Base-by-base conservation (phyloP, 805 yeast species). In the Candida silvatica region DNA sequence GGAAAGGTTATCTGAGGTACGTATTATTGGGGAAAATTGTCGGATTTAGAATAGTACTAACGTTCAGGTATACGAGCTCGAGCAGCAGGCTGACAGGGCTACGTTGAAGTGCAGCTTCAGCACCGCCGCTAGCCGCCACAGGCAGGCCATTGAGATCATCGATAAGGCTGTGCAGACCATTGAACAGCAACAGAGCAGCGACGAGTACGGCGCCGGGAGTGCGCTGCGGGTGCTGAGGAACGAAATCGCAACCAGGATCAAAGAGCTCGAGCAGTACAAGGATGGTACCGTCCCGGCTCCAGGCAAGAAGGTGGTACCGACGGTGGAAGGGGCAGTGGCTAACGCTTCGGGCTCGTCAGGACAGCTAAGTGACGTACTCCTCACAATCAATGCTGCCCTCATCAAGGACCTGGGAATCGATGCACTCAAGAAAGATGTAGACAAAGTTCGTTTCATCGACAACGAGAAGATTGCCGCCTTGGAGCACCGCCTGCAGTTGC, bases 11-110 rank as follows among this genome's bases (percentile, higher is more conserved):
- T 45, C 54, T 12, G 54, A 53, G 37, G 61, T 55, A 48, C 24
- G 58, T 46, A 3, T 14, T 4, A 4, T n/a, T 20, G 15, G 14
- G n/a, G n/a, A n/a, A n/a, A n/a, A n/a, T n/a, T n/a, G n/a, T n/a
- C n/a, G n/a, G n/a, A n/a, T n/a, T n/a, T n/a, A n/a, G n/a, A n/a
- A n/a, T n/a, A n/a, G n/a, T 16, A 5, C 20, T 23, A 15, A 11
- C 15, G 3, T 6, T 6, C 24, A 70, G 71, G 71, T 71, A 2
- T 75, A 73, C 42, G 63, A 64, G 20, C 50, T 67, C 4, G 73
- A 74, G 15, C 69, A 67, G 37, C 62, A 58, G 30, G 83, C 81
- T 1, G 81, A 77, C 40, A 50, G 57, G 19, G 63, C 70, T 9
- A 61, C 66, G 1, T 40, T 62, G 20, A 58, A 61, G 30, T 67